Conservation (phyloP, 2,329 filamentous ascomycete genomes). For the Talaromyces verruculosus region DNA sequence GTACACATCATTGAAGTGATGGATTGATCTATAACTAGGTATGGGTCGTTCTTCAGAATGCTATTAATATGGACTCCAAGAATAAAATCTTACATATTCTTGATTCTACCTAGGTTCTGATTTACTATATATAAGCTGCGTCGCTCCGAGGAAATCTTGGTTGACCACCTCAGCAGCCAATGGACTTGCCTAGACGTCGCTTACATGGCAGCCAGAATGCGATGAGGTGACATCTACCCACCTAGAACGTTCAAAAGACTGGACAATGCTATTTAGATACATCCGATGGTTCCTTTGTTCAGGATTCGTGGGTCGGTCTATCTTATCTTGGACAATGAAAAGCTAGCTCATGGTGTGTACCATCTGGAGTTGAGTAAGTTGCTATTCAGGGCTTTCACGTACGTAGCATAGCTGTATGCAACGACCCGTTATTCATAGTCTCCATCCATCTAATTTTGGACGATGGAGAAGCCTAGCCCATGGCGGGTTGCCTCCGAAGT, state of each 20-base stretch:
- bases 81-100: neutral
- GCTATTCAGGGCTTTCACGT: neutral
- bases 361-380: neutral
- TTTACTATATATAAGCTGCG: slow-evolving; percentile 1
- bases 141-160: neutral
- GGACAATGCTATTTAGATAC: neutral
- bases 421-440: too few species aligned
- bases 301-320: neutral
- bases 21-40: neutral
- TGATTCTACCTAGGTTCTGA: neutral
- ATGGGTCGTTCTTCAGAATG: neutral
- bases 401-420: too few species aligned
- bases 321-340: neutral
- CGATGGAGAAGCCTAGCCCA: neutral
- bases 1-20: neutral
- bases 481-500: neutral
- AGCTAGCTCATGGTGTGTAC: neutral
- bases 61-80: neutral
- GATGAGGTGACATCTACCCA: neutral
- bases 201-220: neutral
- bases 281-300: neutral
- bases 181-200: neutral
- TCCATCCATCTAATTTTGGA: neutral
- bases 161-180: neutral
- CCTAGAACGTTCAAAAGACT: neutral